Conservation (phyloP, 108 stramenopile genomes). For the Skeletonema menzelii region DNA sequence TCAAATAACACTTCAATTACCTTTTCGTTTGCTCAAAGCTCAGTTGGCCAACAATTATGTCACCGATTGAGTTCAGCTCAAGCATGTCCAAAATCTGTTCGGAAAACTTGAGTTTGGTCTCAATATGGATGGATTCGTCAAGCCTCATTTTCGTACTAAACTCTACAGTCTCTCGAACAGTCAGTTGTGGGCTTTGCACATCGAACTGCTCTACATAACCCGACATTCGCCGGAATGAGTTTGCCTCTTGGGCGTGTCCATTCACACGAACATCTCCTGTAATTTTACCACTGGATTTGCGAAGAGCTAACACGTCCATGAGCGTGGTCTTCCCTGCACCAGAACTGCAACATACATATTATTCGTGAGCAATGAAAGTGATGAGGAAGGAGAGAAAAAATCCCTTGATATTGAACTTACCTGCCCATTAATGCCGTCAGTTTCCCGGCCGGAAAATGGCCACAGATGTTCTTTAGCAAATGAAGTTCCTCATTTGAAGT, state of each 20-base stretch:
- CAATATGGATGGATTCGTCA: conserved; percentile 49
- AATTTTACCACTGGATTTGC: conserved; percentile 80
- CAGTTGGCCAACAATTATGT: conserved; percentile 43
- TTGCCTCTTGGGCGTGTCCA: conserved; percentile 72
- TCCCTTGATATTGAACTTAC: background rate
- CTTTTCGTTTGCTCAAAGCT: conserved; percentile 13
- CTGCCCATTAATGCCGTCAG: conserved; percentile 70
- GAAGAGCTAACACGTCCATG: conserved; percentile 81
- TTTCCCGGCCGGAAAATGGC: conserved; percentile 63
- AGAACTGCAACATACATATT: background rate
- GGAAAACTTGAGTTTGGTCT: conserved; percentile 58
- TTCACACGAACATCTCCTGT: conserved; percentile 82
- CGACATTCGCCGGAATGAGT: conserved; percentile 61
- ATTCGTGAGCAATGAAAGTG: conserved; percentile 3
- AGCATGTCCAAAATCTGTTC: conserved; percentile 66
- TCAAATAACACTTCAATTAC: background rate
- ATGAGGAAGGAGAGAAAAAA: background rate
- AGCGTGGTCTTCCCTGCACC: conserved; percentile 56
- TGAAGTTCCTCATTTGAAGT: conserved; percentile 63
- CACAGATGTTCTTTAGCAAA: conserved; percentile 61
- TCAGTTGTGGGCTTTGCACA: conserved; percentile 71
- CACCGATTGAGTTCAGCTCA: conserved; percentile 53
- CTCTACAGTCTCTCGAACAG: conserved; percentile 82
- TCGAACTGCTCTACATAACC: conserved; percentile 95
- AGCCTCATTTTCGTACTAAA: conserved; percentile 87